Base-by-base conservation (phyloP, 176 grass and related monocot species). In the Rhynchospora breviuscula region DNA sequence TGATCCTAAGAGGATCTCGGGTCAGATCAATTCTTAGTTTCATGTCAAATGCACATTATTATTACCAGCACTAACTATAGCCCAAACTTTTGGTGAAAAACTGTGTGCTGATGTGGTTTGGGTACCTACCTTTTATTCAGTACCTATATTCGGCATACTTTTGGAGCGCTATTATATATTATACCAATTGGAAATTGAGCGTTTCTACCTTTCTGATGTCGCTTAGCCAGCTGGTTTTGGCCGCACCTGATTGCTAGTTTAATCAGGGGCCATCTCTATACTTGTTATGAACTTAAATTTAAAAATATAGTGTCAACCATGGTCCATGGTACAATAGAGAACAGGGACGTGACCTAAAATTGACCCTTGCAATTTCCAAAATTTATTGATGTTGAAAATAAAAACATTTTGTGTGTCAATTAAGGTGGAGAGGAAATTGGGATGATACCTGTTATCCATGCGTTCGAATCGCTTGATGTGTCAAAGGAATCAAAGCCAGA, bases 371-470 rank as follows among this genome's bases (percentile, higher is more conserved):
- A 10, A 40, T 72, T 45, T 72, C 15, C 67, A 0, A n/a, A 46
- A n/a, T 14, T 70, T 70, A 70, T 52, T 40, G 31, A 4, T 43
- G 12, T 43, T 6, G 43, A 13, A 21, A 25, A 13, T 12, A 74
- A 2, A 51, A 3, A 49, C 11, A 23, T 25, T 74, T 74, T 76
- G 11, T 43, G 26, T 12, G 19, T 13, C 7, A 19, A 62, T 59
- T 73, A 66, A 94, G 92, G 78, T 68, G 89, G 93, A 7, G 86
- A 95, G 84, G 96, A 93, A 76, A 91, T 93, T 3, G 92, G 88
- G n/a, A 81, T 69, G 59, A 88, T 91, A 14, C 89, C 91, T 7
- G 85, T 99, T 8, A 88, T 99, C 63, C 79, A 69, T 13, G 59
- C 84, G 8, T 99, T 99, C 49, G 90, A 90, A 86, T 45, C 79